These are phyloP conservation scores for Handroanthus guayacan DNA, from an alignment of 257 asterid genomes.

Conservation along the genomic window DNA sequence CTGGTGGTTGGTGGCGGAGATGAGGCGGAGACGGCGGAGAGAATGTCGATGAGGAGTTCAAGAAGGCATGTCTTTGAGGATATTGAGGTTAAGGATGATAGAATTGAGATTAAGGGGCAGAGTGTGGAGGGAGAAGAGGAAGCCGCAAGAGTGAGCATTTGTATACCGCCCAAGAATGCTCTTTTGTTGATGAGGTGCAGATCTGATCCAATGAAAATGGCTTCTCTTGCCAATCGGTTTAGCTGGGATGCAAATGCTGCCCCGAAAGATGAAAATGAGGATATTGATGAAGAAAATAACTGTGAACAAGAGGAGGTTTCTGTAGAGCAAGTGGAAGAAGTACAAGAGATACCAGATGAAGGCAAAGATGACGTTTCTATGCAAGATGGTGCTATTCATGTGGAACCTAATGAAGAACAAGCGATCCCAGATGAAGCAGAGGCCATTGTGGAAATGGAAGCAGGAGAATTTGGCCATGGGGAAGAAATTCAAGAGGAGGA, in stretches of 20 bases:
- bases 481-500: slow-evolving; percentile 26
- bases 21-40: slow-evolving; percentile 43
- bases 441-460: slow-evolving; percentile 29
- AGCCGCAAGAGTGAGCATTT: slow-evolving; percentile 71
- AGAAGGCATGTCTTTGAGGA: slow-evolving; percentile 93
- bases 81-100: slow-evolving; percentile 71
- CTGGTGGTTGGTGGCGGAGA: slow-evolving; percentile 82
- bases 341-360: slow-evolving; percentile 12
- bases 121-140: slow-evolving; percentile 48
- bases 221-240: slow-evolving; percentile 64
- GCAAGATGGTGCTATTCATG: slow-evolving; percentile 32
- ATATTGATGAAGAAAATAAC: slow-evolving; percentile 34
- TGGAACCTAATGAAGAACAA: slow-evolving; percentile 35
- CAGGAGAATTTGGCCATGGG: slow-evolving; percentile 10
- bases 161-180: slow-evolving; percentile 95
- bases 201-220: slow-evolving; percentile 96
- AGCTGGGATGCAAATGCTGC: slow-evolving; percentile 61
- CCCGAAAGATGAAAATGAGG: slow-evolving; percentile 30
- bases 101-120: slow-evolving; percentile 57
- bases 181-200: slow-evolving; percentile 91
- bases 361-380: slow-evolving; percentile 33
- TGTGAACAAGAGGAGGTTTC: slow-evolving; percentile 27
- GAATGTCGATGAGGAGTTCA: slow-evolving; percentile 54
- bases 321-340: slow-evolving; percentile 22
- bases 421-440: slow-evolving; percentile 33